phyloP scores from a whole-genome alignment of 805 yeast genomes.

The Candida xyloterini region DNA sequence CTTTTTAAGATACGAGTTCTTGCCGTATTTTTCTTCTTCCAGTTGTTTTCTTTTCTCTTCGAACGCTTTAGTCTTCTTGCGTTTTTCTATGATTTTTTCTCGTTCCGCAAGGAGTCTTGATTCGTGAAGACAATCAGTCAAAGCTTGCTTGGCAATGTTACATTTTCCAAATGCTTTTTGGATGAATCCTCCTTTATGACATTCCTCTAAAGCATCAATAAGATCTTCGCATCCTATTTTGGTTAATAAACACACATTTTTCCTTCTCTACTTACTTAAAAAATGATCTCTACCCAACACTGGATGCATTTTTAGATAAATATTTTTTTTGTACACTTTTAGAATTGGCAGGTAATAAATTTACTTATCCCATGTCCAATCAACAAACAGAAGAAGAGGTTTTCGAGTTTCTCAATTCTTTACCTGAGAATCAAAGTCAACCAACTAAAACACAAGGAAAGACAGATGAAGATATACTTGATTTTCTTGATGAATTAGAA shows the following conservation, averaged over 20 bases:
- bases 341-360: slow-evolving; percentile 1
- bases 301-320: slow-evolving; percentile 29
- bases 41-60: slow-evolving; percentile 56
- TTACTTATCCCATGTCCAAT: slow-evolving; percentile 12
- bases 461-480: slow-evolving; percentile 50
- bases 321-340: slow-evolving; percentile 2
- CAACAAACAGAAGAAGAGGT: slow-evolving; percentile 59
- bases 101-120: slow-evolving; percentile 65
- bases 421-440: slow-evolving; percentile 50
- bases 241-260: neutral
- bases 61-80: slow-evolving; percentile 52
- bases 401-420: slow-evolving; percentile 72
- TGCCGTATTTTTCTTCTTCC: slow-evolving; percentile 80
- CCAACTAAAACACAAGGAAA: slow-evolving; percentile 33
- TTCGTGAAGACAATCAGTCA: slow-evolving; percentile 74
- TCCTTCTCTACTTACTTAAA: slow-evolving; percentile 24
- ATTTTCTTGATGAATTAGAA: slow-evolving; percentile 66
- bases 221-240: slow-evolving; percentile 66
- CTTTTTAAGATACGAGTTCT: slow-evolving; percentile 64
- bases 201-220: slow-evolving; percentile 84
- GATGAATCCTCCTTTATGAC: slow-evolving; percentile 70
- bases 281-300: slow-evolving; percentile 31
- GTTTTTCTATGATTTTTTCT: slow-evolving; percentile 50
- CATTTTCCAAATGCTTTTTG: slow-evolving; percentile 79
- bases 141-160: slow-evolving; percentile 76